Conservation (phyloP, 129 eudicot genomes). For the Artemisia annua region DNA sequence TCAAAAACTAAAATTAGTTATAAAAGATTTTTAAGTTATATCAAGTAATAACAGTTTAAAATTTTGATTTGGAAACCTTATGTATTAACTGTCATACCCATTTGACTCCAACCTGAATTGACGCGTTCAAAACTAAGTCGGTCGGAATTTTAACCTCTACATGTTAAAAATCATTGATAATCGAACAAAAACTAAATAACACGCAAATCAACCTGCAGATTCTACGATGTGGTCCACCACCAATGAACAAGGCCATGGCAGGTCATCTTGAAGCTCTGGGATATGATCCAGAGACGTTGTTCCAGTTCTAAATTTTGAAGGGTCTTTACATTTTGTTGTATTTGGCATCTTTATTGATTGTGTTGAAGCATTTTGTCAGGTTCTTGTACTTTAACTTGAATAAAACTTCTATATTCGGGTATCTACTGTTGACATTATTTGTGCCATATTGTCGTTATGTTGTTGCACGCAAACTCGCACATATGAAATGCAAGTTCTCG, state of each 20-base stretch:
- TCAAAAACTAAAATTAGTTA: neutral
- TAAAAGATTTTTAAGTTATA: neutral
- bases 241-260: constrained; percentile 60
- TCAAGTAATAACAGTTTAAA: neutral
- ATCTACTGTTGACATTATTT: neutral
- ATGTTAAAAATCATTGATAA: too few relatives aligned
- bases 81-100: neutral
- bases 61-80: neutral
- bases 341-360: constrained; percentile 16
- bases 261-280: constrained; percentile 43
- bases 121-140: neutral
- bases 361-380: neutral
- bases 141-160: neutral
- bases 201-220: constrained; percentile 35
- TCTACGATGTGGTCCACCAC: constrained; percentile 52
- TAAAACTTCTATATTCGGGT: constrained; percentile 7
- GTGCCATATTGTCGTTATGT: neutral
- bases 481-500: too few relatives aligned
- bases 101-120: neutral
- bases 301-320: constrained; percentile 32
- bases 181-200: neutral
- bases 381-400: constrained; percentile 11
- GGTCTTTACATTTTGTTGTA: constrained; percentile 22
- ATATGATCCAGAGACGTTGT: constrained; percentile 36
- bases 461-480: neutral